Evolutionary conservation across 176 grass and related monocot genomes (phyloP), one percentile per base, ranked within the genome.

Genomic region (Musa beccarii): DNA sequence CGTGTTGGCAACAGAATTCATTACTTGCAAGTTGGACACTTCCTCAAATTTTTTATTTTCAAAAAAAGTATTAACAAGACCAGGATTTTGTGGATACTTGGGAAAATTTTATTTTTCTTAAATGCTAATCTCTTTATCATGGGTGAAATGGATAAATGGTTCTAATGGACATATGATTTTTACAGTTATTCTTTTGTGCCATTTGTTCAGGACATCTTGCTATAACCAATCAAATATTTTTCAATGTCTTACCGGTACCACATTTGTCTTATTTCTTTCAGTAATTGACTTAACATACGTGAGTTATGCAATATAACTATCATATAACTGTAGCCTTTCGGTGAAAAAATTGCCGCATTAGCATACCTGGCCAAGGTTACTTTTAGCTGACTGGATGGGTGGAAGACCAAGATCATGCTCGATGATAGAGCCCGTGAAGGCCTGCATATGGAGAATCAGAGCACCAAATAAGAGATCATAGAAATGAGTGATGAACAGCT

Each of bases 391-490:
- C 63, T 93, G 72, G 62, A 82, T 71, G 28, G 68, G 51, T 54
- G 72, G 81, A 78, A 91, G 79, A 54, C 55, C 76, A 25, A 91
- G 80, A 53, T 84, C 86, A 26, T 79, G 90, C 54, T 94, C 90
- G 81, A 99, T 64, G 66, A 99, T 94, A 53, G 86, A 89, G 59
- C 95, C 90, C 4, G 82, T 87, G 73, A 96, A 96, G 63, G 89
- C 87, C 87, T 92, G 80, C 20, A 29, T 19, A 61, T 21, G 49
- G 65, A 22, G 73, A 86, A 51, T 78, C 51, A 78, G 2, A 59
- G 52, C 49, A 59, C 63, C 50, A 74, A 20, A 68, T 71, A 28
- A 14, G 54, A 17, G 52, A 74, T 80, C 65, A 67, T 77, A 78
- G 11, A 11, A 26, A 70, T 16, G 21, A 28, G 13, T 29, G 28